These are phyloP conservation scores for Mortierella sp. DNA, from an alignment of 371 early-diverging fungal genomes.

Conservation along the genomic window DNA sequence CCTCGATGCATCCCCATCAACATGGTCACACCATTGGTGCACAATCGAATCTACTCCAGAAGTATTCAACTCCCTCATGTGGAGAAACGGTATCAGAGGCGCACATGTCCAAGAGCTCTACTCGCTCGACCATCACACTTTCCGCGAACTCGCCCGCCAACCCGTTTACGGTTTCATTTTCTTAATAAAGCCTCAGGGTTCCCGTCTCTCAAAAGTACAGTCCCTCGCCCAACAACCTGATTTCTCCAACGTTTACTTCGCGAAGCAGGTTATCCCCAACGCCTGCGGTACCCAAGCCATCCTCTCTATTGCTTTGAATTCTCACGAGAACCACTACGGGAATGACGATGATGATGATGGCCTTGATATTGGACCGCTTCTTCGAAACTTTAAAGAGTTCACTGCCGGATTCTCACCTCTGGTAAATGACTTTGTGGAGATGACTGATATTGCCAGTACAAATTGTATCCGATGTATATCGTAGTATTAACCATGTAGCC, in stretches of 20 bases:
- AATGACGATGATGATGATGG: not conserved
- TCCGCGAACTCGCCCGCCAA: conserved; percentile 41
- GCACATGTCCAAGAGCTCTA: conserved; percentile 58
- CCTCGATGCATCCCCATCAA: not conserved
- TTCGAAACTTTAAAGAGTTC: conserved; percentile 58
- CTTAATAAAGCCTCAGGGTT: conserved; percentile 42
- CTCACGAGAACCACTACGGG: conserved; percentile 9
- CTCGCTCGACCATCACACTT: conserved; percentile 38
- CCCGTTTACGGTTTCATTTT: conserved; percentile 61
- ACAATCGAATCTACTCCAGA: conserved; percentile 22
- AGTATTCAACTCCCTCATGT: conserved; percentile 26
- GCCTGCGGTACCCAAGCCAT: conserved; percentile 64
- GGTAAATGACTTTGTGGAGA: conserved; percentile 24
- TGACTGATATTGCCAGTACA: not conserved
- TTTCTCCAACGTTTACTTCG: conserved; percentile 54
- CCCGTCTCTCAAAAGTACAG: conserved; percentile 38
- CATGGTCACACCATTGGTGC: conserved; percentile 18
- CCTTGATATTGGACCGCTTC: conserved; percentile 54
- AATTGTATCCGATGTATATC: too few relatives aligned
- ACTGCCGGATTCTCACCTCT: conserved; percentile 58
- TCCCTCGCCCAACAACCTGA: conserved; percentile 14
- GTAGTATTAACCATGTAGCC: too few relatives aligned
- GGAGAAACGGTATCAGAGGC: conserved; percentile 44
- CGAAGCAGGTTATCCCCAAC: conserved; percentile 61
- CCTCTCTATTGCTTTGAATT: conserved; percentile 58